Percentiles rank a stretch among this genome's conserved stretches.
Conservation (phyloP, 305 asterid species). For the Lippia alba region DNA sequence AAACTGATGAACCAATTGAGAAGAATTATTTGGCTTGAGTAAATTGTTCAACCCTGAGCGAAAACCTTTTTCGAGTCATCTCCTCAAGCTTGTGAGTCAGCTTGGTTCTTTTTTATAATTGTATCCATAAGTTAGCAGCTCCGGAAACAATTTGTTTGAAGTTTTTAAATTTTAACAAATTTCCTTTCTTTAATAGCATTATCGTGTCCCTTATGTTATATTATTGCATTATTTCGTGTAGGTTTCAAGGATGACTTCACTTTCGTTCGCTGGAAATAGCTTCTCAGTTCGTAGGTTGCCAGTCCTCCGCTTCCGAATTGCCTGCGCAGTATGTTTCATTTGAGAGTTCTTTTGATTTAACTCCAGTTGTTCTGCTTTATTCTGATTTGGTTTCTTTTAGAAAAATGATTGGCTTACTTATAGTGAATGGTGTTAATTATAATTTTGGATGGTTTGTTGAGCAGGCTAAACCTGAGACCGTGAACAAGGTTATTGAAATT, state of each 20-base stretch:
- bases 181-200: not conserved
- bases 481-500: slow-evolving; percentile 70
- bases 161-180: not conserved
- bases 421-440: slow-evolving; percentile 3
- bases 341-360: not conserved
- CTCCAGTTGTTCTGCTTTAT: not conserved
- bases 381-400: not conserved
- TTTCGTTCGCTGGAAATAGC: slow-evolving; percentile 62
- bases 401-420: not conserved
- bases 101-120: not conserved
- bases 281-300: slow-evolving; percentile 60
- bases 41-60: no score
- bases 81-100: no score
- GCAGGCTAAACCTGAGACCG: slow-evolving; percentile 95
- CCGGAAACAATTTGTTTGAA: slow-evolving; percentile 4
- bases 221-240: slow-evolving; percentile 38
- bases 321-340: slow-evolving; percentile 66
- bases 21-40: no score
- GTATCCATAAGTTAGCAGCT: not conserved
- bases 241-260: slow-evolving; percentile 63
- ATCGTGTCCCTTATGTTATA: slow-evolving; percentile 1
- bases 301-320: slow-evolving; percentile 62
- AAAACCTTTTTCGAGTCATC: no score
- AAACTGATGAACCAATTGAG: no score
- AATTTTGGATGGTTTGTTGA: slow-evolving; percentile 20